These are phyloP conservation scores for Aspergillus ostianus DNA, from an alignment of 495 filamentous ascomycete genomes.

Conservation along the genomic window DNA sequence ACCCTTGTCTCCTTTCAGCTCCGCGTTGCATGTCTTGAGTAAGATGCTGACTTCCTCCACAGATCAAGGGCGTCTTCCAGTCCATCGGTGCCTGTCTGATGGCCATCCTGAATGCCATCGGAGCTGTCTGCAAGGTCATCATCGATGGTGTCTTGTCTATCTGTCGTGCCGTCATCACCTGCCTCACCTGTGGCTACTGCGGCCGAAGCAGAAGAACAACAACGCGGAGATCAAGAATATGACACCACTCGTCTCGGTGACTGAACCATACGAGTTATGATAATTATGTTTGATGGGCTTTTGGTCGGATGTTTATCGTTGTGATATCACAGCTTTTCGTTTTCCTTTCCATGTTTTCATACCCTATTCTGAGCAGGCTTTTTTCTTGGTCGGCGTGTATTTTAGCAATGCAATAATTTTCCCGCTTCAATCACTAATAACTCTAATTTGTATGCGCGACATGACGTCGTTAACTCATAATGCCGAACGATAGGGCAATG, in stretches of 20 bases:
- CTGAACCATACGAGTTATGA: constrained; percentile 8
- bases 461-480: not conserved
- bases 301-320: not conserved
- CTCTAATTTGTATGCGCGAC: not conserved
- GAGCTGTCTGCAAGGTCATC: constrained; percentile 70
- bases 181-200: constrained; percentile 73
- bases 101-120: constrained; percentile 80
- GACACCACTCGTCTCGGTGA: constrained; percentile 1
- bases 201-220: constrained; percentile 39
- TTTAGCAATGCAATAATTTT: constrained; percentile 1
- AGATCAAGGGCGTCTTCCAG: constrained; percentile 78
- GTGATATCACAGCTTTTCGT: not conserved
- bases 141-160: constrained; percentile 77
- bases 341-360: not conserved
- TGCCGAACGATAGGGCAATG: not conserved
- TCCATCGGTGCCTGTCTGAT: constrained; percentile 83
- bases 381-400: constrained; percentile 3
- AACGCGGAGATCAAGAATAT: constrained; percentile 26
- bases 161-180: constrained; percentile 82
- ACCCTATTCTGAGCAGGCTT: not conserved
- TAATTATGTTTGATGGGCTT: constrained; percentile 3
- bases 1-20: constrained; percentile 5
- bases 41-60: constrained; percentile 22
- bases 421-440: not conserved
- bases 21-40: not conserved